Evolutionary conservation across 345 rosid genomes (phyloP), one percentile per base, ranked within the genome.

Genomic region (Heritiera fomes): DNA sequence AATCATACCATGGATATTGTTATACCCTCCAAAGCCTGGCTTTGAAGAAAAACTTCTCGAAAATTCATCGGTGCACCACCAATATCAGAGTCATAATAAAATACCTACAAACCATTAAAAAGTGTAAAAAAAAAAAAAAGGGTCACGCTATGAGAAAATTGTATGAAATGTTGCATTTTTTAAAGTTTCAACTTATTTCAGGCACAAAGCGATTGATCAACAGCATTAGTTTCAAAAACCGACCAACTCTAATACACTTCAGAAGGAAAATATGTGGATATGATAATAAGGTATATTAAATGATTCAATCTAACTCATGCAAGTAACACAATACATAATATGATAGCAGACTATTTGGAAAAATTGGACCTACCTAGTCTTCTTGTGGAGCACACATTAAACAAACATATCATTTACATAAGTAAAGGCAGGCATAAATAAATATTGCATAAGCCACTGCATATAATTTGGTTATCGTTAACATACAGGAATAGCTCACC

Each of bases 1-100:
- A 71, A 81, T 74, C 84, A 32, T 88, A 94, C 99, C 98, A 91
- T 92, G 69, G 98, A 91, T 81, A 93, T 75, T 13, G 87, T 85
- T 76, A 96, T 91, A 80, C 93, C 94, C 85, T 96, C 99, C 83
- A 96, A 85, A 77, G 99, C 98, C 84, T 96, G 99, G 84, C 99
- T 96, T 82, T 83, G 97, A 68, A 96, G 94, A 76, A 96, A 96
- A 84, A 96, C 95, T 83, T 94, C 95, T 49, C 92, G 93, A 78
- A 96, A 96, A 68, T 84, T 92, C 85, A 96, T 84, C 28, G 97
- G 98, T 72, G 86, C 90, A 52, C 97, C 97, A 61, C 94, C 97
- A 75, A 88, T 80, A 78, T 92, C 98, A 62, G 89, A 74, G 83
- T 96, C 99, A 64, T 89, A 96, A 83, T 96, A 96, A 69, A 93